Conservation (phyloP, 2,329 filamentous ascomycete species). For the Pseudopithomyces maydicus region DNA sequence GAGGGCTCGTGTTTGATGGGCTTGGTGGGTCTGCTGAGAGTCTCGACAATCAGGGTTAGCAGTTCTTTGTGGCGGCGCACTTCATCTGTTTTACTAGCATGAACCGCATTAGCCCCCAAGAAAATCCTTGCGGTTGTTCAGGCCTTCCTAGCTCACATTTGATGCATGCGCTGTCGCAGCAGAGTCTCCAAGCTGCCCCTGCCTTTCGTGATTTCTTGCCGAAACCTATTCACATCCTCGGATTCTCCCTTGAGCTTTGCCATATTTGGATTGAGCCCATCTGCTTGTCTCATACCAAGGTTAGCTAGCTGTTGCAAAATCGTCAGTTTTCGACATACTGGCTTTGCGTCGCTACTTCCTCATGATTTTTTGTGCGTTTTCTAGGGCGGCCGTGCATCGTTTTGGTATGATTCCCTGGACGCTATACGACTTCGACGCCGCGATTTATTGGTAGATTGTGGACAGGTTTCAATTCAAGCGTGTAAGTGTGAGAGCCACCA, state of each 20-base stretch:
- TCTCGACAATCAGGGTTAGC: constrained; percentile 18
- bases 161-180: constrained; percentile 22
- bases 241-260: constrained; percentile 25
- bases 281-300: constrained; percentile 21
- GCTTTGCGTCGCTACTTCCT: constrained; percentile 23
- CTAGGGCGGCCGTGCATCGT: constrained; percentile 7
- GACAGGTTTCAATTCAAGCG: no score
- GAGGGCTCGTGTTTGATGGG: not conserved
- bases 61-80: constrained; percentile 27
- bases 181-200: constrained; percentile 19
- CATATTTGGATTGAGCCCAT: constrained; percentile 21
- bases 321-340: constrained; percentile 22
- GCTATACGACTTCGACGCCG: no score
- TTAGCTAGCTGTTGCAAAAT: constrained; percentile 2
- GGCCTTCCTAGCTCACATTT: constrained; percentile 24
- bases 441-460: no score
- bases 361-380: constrained; percentile 11
- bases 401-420: not conserved
- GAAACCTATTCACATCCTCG: constrained; percentile 29
- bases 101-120: not conserved
- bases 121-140: not conserved
- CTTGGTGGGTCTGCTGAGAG: constrained; percentile 22
- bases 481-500: not conserved
- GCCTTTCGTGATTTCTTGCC: constrained; percentile 20
- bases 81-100: constrained; percentile 20